Evolutionary conservation across 2,329 filamentous ascomycete species (phyloP), one percentile per base, ranked within the genome.

Genomic region (Paecilomyces fulvus): DNA sequence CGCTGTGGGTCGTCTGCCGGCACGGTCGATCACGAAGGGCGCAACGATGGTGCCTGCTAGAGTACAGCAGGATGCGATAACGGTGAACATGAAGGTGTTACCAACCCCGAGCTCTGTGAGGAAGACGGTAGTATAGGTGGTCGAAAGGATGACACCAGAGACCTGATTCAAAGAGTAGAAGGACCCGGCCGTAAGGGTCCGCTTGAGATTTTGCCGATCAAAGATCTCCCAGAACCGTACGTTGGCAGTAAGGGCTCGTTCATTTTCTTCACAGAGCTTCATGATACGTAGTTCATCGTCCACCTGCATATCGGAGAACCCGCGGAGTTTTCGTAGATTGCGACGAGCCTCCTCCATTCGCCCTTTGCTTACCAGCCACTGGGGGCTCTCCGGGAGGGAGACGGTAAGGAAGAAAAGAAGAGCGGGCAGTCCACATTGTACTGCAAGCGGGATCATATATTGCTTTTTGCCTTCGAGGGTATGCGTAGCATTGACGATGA

Each of bases 81-180:
- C 65, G 5, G 71, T 73, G 20, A 73, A 61, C 8, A 67, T 56
- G 55, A 74, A 74, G 2, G 69, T 52, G 52, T 73, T 61, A 8
- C 60, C 65, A 17, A 72, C 61, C 2, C 69, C 70, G 30, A 70
- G 60, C 31, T 69, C 62, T 10, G 67, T 67, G 10, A 74, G 64
- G 54, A 74, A 70, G 51, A 73, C 65, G 0, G 71, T 73, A 9
- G 70, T 64, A 55, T 74, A 75, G 1, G 71, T 73, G 1, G 66
- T 69, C 21, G 68, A 69, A 8, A 74, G 64, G 30, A 73, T 72
- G 53, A 73, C 56, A 10, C 71, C 71, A 4, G 69, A 70, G 20
- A 74, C 64, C 52, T 74, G 71, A 50, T 70, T 71, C 17, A 72
- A 59, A 33, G 66, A 70, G 54, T 67, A 70, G 53, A 72, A 70